Base-by-base conservation (phyloP, 306 rosid genomes). In the Castanea sativa region DNA sequence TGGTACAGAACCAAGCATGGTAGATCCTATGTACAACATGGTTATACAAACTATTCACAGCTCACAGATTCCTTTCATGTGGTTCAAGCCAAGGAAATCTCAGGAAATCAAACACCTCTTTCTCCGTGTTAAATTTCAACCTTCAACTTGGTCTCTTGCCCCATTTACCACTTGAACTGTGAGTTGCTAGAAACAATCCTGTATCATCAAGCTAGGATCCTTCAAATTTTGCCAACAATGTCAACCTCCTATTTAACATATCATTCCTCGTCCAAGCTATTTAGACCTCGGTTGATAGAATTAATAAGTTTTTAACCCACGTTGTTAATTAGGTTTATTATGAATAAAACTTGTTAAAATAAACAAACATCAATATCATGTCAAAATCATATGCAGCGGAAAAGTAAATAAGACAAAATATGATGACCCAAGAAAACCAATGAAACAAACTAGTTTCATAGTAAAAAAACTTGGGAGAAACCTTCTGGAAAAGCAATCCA, bases 171-270 rank as follows among this genome's bases (percentile, higher is more conserved):
- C 91, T 88, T 30, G 94, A 85, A 43, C 97, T 90, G 6, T 80
- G 89, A 21, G 90, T 87, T 4, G 91, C 86, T 18, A 97, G 97
- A 85, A 87, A 92, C 73, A 94, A 79, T 43, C 99, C 97, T 9
- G 93, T 91, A 74, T 92, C 99, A 74, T 94, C 99, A 45, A 94
- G 95, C 79, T 89, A 86, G 71, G 91, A 94, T 79, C 97, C 99
- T 84, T 91, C 91, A 45, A 97, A 84, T 78, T 92, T 97, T 52
- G 99, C 97, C 72, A 85, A 78, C 80, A 91, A 79, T 86, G 97
- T 92, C 85, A 94, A 86, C 86, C 99, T 94, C 86, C 99, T 89
- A 72, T 92, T 92, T 65, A 95, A 64, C 38, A 91, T 97, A 82
- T 95, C 99, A 77, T 92, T 92, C 82, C 98, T 97, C 0, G 98